Conservation (phyloP, 2,329 filamentous ascomycete genomes). For the Sclerotinia subarctica region DNA sequence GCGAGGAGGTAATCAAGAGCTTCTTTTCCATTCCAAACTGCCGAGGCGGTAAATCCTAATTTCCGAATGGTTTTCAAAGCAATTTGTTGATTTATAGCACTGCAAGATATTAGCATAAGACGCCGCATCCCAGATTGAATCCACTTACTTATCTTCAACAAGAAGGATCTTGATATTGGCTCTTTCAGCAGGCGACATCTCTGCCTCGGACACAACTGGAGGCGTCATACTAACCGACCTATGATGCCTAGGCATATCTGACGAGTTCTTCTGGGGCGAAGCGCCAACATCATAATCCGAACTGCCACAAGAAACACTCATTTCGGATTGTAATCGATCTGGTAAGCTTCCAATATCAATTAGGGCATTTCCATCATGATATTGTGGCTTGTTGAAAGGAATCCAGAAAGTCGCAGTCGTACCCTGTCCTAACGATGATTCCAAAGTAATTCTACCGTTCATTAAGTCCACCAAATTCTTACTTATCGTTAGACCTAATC, state of each 20-base stretch:
- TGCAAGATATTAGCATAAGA: slow-evolving; percentile 30
- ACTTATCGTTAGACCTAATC: slow-evolving; percentile 74
- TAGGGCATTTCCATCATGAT: slow-evolving; percentile 48
- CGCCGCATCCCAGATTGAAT: neutral
- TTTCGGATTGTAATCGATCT: slow-evolving; percentile 62
- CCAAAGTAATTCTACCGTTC: slow-evolving; percentile 69
- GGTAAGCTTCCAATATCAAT: slow-evolving; percentile 63
- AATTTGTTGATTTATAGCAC: slow-evolving; percentile 70
- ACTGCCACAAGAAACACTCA: slow-evolving; percentile 63
- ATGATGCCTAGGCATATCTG: slow-evolving; percentile 22
- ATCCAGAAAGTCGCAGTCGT: slow-evolving; percentile 76
- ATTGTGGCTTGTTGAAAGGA: slow-evolving; percentile 67
- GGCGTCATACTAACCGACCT: slow-evolving; percentile 30
- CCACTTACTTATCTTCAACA: slow-evolving; percentile 73
- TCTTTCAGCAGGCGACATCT: slow-evolving; percentile 55
- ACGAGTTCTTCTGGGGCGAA: slow-evolving; percentile 40
- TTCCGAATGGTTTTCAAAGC: slow-evolving; percentile 72
- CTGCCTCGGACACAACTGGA: slow-evolving; percentile 43
- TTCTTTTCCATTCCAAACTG: slow-evolving; percentile 76
- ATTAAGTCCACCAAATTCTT: slow-evolving; percentile 79
- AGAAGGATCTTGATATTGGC: slow-evolving; percentile 67
- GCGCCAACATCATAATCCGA: slow-evolving; percentile 57
- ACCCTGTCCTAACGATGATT: slow-evolving; percentile 64
- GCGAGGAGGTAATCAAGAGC: slow-evolving; percentile 68
- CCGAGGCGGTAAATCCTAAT: slow-evolving; percentile 67